Percentiles rank a stretch among this genome's conserved stretches.
phyloP scores from a whole-genome alignment of 495 filamentous ascomycete species.

The Copromyces sp. region DNA sequence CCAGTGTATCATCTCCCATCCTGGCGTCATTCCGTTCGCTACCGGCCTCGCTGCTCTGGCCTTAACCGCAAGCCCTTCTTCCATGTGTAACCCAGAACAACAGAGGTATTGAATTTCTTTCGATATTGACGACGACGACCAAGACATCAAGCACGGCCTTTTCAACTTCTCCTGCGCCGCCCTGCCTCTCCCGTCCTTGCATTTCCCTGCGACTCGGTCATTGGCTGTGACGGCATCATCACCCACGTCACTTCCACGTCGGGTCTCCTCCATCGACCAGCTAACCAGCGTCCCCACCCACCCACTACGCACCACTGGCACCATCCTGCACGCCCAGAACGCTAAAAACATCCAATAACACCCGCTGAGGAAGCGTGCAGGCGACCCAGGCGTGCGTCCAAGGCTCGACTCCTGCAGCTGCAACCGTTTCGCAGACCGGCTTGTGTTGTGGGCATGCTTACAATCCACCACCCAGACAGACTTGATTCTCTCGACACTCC shows the following conservation, averaged over 20 bases:
- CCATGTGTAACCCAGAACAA: neutral
- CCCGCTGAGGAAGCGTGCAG: neutral
- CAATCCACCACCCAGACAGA: neutral
- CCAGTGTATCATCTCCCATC: neutral
- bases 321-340: neutral
- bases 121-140: neutral
- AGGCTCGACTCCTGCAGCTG: neutral
- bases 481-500: neutral
- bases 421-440: neutral
- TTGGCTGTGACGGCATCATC: conserved; percentile 7
- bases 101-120: neutral
- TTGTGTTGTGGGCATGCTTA: neutral
- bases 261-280: neutral
- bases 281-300: neutral
- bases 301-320: neutral
- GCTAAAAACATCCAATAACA: neutral
- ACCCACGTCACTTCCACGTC: conserved; percentile 10
- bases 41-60: neutral
- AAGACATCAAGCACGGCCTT: neutral
- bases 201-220: conserved; percentile 11
- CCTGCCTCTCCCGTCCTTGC: conserved; percentile 1
- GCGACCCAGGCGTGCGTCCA: neutral
- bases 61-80: neutral
- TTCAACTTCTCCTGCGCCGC: neutral
- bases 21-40: neutral